Percentiles rank a stretch among this genome's conserved stretches.
These are phyloP conservation scores for Colletotrichum musicola DNA, from an alignment of 2,329 filamentous ascomycete genomes.

Conservation along the genomic window DNA sequence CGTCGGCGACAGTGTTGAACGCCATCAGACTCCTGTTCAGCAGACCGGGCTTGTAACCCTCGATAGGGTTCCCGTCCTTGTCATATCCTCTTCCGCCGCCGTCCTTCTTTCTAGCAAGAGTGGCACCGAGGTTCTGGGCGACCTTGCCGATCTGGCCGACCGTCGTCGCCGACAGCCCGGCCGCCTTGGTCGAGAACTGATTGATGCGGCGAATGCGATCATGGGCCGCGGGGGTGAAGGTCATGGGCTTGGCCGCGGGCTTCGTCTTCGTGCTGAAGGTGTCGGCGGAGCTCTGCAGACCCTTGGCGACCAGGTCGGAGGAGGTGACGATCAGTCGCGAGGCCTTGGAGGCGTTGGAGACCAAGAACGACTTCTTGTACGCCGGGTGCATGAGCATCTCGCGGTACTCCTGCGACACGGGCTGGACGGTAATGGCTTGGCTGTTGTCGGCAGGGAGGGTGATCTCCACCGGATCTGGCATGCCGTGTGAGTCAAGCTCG, in stretches of 20 bases:
- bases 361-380: constrained; percentile 89
- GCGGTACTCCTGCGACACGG: constrained; percentile 78
- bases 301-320: constrained; percentile 82
- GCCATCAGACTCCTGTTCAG: constrained; percentile 97
- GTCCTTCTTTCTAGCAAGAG: constrained; percentile 68
- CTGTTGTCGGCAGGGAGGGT: constrained; percentile 77
- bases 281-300: constrained; percentile 82
- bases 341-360: constrained; percentile 87
- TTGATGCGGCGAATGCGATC: constrained; percentile 89
- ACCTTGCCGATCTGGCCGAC: constrained; percentile 86
- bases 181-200: constrained; percentile 84
- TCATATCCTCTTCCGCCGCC: constrained; percentile 72
- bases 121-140: constrained; percentile 91
- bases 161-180: constrained; percentile 84
- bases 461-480: constrained; percentile 81
- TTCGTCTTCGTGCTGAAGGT: constrained; percentile 84
- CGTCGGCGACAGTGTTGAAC: constrained; percentile 93
- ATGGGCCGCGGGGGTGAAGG: constrained; percentile 88
- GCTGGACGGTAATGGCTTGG: constrained; percentile 74
- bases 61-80: constrained; percentile 74
- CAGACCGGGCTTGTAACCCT: constrained; percentile 86
- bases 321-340: constrained; percentile 93
- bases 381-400: constrained; percentile 86
- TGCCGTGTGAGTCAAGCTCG: constrained; percentile 39
- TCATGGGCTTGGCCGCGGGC: constrained; percentile 83